These are phyloP conservation scores for Xylariomycetidae sp. DNA, from an alignment of 2,329 filamentous ascomycete genomes.

Conservation along the genomic window DNA sequence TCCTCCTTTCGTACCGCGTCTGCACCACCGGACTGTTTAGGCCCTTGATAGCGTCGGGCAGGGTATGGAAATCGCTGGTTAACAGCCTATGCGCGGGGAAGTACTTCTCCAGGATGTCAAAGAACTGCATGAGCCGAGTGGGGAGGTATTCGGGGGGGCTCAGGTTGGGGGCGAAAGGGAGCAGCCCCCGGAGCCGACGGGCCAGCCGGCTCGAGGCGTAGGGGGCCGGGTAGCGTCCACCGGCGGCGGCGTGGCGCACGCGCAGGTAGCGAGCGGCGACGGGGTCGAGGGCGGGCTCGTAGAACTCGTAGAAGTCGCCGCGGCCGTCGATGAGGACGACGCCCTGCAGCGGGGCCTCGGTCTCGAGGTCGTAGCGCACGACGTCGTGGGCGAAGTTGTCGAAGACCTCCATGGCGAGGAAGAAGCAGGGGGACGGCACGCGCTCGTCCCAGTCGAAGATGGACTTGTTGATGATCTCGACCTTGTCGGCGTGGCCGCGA, in stretches of 20 bases:
- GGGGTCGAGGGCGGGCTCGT: slow-evolving; percentile 74
- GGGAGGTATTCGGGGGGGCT: slow-evolving; percentile 89
- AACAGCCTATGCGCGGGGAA: slow-evolving; percentile 89
- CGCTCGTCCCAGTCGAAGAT: slow-evolving; percentile 91
- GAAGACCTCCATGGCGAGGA: slow-evolving; percentile 95
- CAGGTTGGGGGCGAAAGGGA: slow-evolving; percentile 72
- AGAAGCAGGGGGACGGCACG: slow-evolving; percentile 93
- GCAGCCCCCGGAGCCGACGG: slow-evolving; percentile 55
- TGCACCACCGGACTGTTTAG: slow-evolving; percentile 94
- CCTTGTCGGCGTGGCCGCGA: slow-evolving; percentile 74
- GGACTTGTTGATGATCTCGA: slow-evolving; percentile 91
- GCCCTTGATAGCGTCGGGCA: slow-evolving; percentile 78
- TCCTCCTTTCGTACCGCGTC: slow-evolving; percentile 81
- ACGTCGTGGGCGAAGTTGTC: slow-evolving; percentile 97
- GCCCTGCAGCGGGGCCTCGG: slow-evolving; percentile 80
- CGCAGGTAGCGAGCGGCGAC: slow-evolving; percentile 77
- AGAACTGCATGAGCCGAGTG: slow-evolving; percentile 93
- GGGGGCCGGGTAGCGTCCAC: slow-evolving; percentile 58
- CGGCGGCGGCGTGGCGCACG: slow-evolving; percentile 74
- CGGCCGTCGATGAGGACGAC: slow-evolving; percentile 78
- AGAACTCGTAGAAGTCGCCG: slow-evolving; percentile 95
- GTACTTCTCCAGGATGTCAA: slow-evolving; percentile 79
- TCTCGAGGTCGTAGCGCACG: slow-evolving; percentile 81
- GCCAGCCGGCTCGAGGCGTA: slow-evolving; percentile 50
- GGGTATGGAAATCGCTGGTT: slow-evolving; percentile 82